These are phyloP conservation scores for Magnolia officinalis DNA, from an alignment of 164 flowering plant genomes.

Conservation along the genomic window DNA sequence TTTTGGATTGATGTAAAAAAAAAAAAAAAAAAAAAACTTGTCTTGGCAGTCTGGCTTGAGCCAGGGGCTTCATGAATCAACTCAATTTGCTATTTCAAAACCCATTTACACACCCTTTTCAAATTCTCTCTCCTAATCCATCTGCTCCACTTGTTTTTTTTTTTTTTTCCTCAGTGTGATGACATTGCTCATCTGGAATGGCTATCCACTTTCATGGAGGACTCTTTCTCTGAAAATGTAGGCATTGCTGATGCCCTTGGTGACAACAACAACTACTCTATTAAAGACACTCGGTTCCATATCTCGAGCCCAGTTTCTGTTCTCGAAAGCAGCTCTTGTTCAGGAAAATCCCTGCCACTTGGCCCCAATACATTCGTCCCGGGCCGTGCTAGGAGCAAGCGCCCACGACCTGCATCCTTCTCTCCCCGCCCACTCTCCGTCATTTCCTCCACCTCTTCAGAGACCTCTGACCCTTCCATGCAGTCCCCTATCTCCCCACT, in stretches of 20 bases:
- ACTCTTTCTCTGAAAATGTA: conserved; percentile 60
- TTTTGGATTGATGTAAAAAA: too few species aligned
- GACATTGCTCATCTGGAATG: conserved; percentile 84
- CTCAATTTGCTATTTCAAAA: too few species aligned
- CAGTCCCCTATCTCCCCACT: conserved; percentile 21
- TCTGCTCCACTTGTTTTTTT: too few species aligned
- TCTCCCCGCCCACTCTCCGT: conserved; percentile 56
- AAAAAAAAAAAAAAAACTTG: too few species aligned
- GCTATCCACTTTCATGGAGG: conserved; percentile 84
- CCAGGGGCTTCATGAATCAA: too few species aligned
- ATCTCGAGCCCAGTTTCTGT: conserved; percentile 79
- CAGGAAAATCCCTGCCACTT: conserved; percentile 32
- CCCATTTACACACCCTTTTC: too few species aligned
- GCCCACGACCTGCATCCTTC: conserved; percentile 68
- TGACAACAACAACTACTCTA: not conserved
- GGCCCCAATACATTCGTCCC: conserved; percentile 33
- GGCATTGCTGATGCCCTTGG: conserved; percentile 30
- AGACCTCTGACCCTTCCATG: conserved; percentile 14
- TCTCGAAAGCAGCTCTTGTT: conserved; percentile 74
- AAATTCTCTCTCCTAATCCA: not conserved
- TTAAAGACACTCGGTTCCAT: conserved; percentile 34
- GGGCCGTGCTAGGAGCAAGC: conserved; percentile 81
- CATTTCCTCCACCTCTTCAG: conserved; percentile 38
- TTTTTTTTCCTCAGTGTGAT: conserved; percentile 48
- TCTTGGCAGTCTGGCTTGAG: too few species aligned